A percentile compares a stretch with the other conserved stretches of the same genome.
These are phyloP conservation scores for Rhizopus arrhizus DNA, from an alignment of 371 early-diverging fungal genomes.

Conservation along the genomic window DNA sequence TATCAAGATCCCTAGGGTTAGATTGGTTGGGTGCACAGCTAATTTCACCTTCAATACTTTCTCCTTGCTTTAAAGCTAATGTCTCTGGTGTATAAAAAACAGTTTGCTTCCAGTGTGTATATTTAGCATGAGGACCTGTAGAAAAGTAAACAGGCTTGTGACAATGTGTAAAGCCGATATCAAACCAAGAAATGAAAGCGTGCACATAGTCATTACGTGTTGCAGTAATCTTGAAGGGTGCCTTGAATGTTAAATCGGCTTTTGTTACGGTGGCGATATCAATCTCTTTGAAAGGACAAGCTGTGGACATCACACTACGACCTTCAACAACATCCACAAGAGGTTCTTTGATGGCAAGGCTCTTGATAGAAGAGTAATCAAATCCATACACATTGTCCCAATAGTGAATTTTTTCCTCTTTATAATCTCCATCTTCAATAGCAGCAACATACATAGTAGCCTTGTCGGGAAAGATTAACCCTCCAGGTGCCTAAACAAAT, in stretches of 20 bases:
- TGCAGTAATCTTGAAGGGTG: conserved; percentile 77
- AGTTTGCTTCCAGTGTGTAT: conserved; percentile 99
- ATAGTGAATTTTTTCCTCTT: conserved; percentile 91
- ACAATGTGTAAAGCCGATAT: conserved; percentile 86
- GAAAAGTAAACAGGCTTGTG: conserved; percentile 88
- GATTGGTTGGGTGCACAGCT: conserved; percentile 80
- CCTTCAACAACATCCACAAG: conserved; percentile 89
- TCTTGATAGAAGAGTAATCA: conserved; percentile 87
- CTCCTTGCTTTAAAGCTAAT: conserved; percentile 76
- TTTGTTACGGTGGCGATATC: conserved; percentile 81
- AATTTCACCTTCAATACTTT: conserved; percentile 80
- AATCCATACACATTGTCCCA: conserved; percentile 95
- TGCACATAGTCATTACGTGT: conserved; percentile 83
- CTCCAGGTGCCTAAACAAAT: conserved; percentile 56
- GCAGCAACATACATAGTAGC: conserved; percentile 91
- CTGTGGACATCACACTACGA: conserved; percentile 74
- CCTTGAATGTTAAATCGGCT: conserved; percentile 81
- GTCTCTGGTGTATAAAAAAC: conserved; percentile 84
- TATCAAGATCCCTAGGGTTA: conserved; percentile 95
- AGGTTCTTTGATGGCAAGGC: conserved; percentile 86
- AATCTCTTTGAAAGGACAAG: conserved; percentile 79
- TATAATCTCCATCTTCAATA: conserved; percentile 93
- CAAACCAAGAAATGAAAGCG: conserved; percentile 93
- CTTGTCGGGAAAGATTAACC: conserved; percentile 91
- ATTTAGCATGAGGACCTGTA: conserved; percentile 85